Conservation (phyloP, 345 rosid genomes). For the Melaleuca alternifolia region DNA sequence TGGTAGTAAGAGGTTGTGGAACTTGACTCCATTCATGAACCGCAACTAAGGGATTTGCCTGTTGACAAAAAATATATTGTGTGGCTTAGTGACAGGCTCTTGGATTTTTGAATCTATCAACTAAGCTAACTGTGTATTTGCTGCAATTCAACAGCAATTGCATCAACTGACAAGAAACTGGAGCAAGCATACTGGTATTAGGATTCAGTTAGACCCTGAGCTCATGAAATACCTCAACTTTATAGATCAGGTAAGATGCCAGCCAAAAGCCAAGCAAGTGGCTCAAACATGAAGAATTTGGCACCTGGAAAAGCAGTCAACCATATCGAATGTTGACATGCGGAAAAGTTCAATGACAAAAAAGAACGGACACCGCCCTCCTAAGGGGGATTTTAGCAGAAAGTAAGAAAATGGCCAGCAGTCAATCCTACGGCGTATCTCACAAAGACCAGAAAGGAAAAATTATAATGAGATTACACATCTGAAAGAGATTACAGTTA, state of each 20-base stretch:
- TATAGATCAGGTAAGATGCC: too few relatives aligned
- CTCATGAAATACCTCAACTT: too few relatives aligned
- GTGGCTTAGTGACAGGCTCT: too few relatives aligned
- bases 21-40: neutral
- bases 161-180: too few relatives aligned
- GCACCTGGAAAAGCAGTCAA: neutral
- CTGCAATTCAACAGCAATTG: too few relatives aligned
- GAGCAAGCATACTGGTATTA: too few relatives aligned
- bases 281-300: neutral
- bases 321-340: neutral
- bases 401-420: neutral
- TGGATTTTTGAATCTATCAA: too few relatives aligned
- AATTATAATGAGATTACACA: neutral
- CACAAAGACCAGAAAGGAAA: neutral
- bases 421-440: neutral
- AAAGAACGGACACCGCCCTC: neutral
- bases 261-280: neutral
- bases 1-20: neutral
- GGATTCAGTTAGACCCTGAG: too few relatives aligned
- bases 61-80: too few relatives aligned
- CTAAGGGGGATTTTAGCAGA: neutral
- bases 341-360: neutral
- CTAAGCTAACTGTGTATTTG: too few relatives aligned
- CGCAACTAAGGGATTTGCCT: neutral
- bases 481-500: neutral